A percentile compares a stretch with the other conserved stretches of the same genome.
These are phyloP conservation scores for Rutstroemia sydowiana DNA, from an alignment of 2,329 filamentous ascomycete species.

Conservation along the genomic window DNA sequence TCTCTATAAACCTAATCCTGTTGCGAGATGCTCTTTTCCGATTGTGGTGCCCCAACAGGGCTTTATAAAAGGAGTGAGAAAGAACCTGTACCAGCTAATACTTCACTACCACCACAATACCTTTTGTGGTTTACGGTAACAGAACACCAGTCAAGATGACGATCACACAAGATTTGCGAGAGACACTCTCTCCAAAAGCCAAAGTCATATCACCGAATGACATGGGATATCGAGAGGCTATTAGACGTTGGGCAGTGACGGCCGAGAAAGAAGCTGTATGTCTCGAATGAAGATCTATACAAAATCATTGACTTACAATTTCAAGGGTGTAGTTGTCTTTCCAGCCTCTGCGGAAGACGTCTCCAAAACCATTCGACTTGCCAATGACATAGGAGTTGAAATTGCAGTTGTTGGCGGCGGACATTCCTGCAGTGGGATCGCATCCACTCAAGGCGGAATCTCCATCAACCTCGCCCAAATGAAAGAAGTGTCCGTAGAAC, in stretches of 20 bases:
- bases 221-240: slow-evolving; percentile 10
- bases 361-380: slow-evolving; percentile 7
- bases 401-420: slow-evolving; percentile 9
- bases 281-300: not conserved
- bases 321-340: slow-evolving; percentile 9
- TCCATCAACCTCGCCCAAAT: slow-evolving; percentile 11
- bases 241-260: slow-evolving; percentile 14
- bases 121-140: too few species aligned
- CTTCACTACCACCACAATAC: too few species aligned
- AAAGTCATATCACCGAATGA: not conserved
- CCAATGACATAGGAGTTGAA: slow-evolving; percentile 4
- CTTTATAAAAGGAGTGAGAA: too few species aligned
- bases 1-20: too few species aligned
- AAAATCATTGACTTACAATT: not conserved
- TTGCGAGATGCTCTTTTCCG: too few species aligned
- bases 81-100: too few species aligned
- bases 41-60: too few species aligned
- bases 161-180: not conserved
- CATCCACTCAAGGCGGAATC: slow-evolving; percentile 9
- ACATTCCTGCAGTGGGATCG: slow-evolving; percentile 13
- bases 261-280: slow-evolving; percentile 14
- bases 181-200: not conserved
- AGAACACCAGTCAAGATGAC: too few species aligned
- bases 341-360: slow-evolving; percentile 12
- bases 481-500: slow-evolving; percentile 10